Conservation (phyloP, 495 filamentous ascomycete genomes). For the Aspergillus sparsus region DNA sequence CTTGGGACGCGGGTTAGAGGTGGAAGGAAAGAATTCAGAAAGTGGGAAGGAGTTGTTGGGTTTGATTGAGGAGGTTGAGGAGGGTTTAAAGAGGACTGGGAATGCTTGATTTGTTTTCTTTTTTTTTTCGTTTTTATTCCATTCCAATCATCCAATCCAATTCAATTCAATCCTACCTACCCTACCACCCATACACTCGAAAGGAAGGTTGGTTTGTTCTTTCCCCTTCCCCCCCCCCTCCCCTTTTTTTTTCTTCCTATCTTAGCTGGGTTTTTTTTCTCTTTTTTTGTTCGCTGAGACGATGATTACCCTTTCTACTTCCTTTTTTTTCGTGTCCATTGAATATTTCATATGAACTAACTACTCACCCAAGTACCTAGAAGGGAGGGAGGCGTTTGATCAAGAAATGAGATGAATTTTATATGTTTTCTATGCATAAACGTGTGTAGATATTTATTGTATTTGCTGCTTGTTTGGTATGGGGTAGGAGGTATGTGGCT, state of each 20-base stretch:
- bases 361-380: neutral
- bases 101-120: neutral
- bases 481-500: too few species aligned
- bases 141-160: too few species aligned
- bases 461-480: too few species aligned
- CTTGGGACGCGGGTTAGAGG: slow-evolving; percentile 72
- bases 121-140: neutral
- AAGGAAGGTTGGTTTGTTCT: neutral
- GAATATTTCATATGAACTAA: neutral
- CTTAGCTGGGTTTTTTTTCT: neutral
- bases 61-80: slow-evolving; percentile 70
- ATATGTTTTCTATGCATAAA: too few species aligned
- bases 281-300: neutral
- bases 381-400: neutral
- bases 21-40: slow-evolving; percentile 73
- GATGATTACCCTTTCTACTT: neutral
- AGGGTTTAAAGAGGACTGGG: slow-evolving; percentile 33
- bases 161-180: too few species aligned
- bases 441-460: too few species aligned
- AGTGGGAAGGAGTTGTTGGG: slow-evolving; percentile 59
- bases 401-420: too few species aligned
- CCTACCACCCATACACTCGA: too few species aligned
- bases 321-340: neutral
- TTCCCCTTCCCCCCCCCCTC: too few species aligned
- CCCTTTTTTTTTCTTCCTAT: neutral